Evolutionary conservation across 805 yeast species (phyloP).

Genomic region (Barnettozyma pratensis): DNA sequence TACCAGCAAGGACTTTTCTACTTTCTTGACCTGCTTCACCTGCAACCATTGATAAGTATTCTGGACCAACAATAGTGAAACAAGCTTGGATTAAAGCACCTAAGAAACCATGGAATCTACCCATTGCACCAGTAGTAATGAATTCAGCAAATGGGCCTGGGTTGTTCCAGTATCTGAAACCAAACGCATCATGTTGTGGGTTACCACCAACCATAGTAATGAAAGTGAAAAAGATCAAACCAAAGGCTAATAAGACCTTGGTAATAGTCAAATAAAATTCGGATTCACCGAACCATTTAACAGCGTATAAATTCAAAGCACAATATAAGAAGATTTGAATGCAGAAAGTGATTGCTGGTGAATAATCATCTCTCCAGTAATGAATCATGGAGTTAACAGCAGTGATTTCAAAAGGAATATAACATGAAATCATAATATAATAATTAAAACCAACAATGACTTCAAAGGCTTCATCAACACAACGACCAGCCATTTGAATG

Average conservation of each 20-base stretch:
- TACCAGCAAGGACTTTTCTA: conserved; percentile 61
- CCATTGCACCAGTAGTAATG: conserved; percentile 51
- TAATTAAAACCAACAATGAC: conserved; percentile 71
- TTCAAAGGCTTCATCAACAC: conserved; percentile 67
- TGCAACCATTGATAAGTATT: conserved; percentile 74
- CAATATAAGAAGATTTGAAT: conserved; percentile 60
- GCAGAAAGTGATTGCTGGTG: conserved; percentile 62
- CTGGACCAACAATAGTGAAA: conserved; percentile 79
- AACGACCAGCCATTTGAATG: conserved; percentile 64
- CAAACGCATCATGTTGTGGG: conserved; percentile 57
- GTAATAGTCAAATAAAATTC: conserved; percentile 73
- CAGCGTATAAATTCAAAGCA: conserved; percentile 64
- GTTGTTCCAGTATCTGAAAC: conserved; percentile 45
- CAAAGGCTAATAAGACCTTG: conserved; percentile 64
- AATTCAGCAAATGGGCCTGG: conserved; percentile 52
- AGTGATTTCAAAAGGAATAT: conserved; percentile 74
- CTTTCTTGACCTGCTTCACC: conserved; percentile 71
- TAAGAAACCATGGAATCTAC: conserved; percentile 66
- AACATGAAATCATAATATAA: conserved; percentile 63
- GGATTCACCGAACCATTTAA: conserved; percentile 67
- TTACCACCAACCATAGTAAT: conserved; percentile 83
- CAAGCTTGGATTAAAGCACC: conserved; percentile 63
- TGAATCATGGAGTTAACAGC: conserved; percentile 72
- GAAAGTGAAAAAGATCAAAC: conserved; percentile 66
- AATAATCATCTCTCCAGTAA: conserved; percentile 70